Evolutionary conservation across 176 grass and related monocot genomes (phyloP).

Genomic region (Alopecurus myosuroides): DNA sequence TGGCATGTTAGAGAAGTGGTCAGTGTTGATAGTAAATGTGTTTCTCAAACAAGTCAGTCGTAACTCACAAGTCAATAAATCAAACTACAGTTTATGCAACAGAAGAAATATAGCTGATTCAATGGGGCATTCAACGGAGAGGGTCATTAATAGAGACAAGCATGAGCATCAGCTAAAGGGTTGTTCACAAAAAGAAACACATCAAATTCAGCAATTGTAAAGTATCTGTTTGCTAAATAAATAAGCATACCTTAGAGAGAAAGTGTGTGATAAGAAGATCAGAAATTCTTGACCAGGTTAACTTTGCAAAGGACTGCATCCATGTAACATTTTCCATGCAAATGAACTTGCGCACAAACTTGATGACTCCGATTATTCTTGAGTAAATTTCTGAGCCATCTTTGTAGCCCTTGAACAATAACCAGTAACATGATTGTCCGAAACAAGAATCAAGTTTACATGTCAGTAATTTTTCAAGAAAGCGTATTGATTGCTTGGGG

Average conservation of each 20-base stretch:
- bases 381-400: constrained; percentile 74
- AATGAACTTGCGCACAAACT: constrained; percentile 62
- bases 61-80: not conserved
- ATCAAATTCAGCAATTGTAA: not conserved
- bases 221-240: not conserved
- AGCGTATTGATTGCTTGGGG: not conserved
- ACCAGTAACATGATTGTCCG: constrained; percentile 23
- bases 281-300: constrained; percentile 87
- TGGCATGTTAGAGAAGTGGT: not conserved
- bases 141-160: not conserved
- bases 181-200: not conserved
- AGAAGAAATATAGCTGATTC: constrained; percentile 4
- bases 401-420: constrained; percentile 59
- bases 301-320: constrained; percentile 68
- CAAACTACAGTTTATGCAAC: not conserved
- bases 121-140: not conserved
- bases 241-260: constrained; percentile 78
- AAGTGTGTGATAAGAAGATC: constrained; percentile 85
- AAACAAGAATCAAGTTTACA: constrained; percentile 25
- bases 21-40: not conserved
- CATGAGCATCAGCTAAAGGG: not conserved
- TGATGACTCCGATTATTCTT: constrained; percentile 72
- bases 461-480: not conserved
- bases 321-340: constrained; percentile 75
- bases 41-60: not conserved